Base-by-base conservation (phyloP, 129 eudicot species). In the Lonicera japonica region DNA sequence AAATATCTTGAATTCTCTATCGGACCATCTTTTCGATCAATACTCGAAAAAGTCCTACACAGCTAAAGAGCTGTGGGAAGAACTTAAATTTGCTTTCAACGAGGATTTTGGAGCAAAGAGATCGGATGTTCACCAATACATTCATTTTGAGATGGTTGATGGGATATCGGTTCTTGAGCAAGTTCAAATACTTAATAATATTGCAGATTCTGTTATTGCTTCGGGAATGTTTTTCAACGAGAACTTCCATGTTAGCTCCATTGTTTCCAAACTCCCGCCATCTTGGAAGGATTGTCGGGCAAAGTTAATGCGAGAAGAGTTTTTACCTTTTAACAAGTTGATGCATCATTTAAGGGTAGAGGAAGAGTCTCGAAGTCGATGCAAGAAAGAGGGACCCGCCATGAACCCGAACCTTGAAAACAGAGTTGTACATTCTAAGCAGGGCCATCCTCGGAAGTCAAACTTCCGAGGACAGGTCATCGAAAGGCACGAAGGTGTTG, bases 191-290 rank as follows among this genome's bases (percentile, higher is more conserved):
- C 82, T 90, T 24, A 81, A 84, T 41, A 71, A 78, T 50, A 86
- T 90, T 61, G 83, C 87, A 24, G 79, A 71, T 59, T 34, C 80
- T n/a, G 51, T 86, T 4, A 65, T 58, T 4, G 77, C 86, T 4
- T 73, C 79, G 23, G 97, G 97, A 60, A 77, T 70, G 22, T 36
- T 63, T 62, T 67, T 90, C n/a, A 94, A 86, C 65, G 97, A 90
- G 61, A 63, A 71, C 45, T 80, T 90, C 60, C 97, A 86, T 25
- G 83, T 75, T 3, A 78, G 89, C 51, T 76, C 67, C 20, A 83
- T 90, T 29, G 60, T 90, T 56, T 86, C 88, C 21, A 90, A 90
- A 72, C 97, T 90, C 54, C 97, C 97, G n/a, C 77, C 94, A 38
- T 86, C 94, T 40, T 90, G 97, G 97, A 90, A 79, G 59, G 87